A percentile compares a stretch with the other conserved stretches of the same genome.
Evolutionary conservation across 768 basidiomycete species (phyloP).

Genomic region (Lactarius evosmus): DNA sequence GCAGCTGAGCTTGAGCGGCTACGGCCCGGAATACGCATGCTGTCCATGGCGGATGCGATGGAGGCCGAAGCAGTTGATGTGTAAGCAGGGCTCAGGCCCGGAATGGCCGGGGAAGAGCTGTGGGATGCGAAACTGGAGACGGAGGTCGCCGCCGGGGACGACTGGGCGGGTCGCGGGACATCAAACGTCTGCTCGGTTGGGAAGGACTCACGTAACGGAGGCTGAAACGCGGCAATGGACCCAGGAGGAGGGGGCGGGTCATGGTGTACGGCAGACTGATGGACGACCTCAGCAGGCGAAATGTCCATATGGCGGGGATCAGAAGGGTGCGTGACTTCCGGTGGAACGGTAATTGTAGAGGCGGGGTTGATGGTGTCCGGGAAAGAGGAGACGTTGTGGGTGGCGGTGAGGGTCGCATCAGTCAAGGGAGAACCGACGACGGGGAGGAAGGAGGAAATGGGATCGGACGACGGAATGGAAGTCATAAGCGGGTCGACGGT

Average conservation of each 20-base stretch:
- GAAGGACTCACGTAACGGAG: slow-evolving; percentile 19
- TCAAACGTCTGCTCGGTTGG: slow-evolving; percentile 25
- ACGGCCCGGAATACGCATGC: slow-evolving; percentile 28
- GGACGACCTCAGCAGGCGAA: slow-evolving; percentile 25
- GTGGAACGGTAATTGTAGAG: slow-evolving; percentile 26
- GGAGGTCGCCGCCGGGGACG: slow-evolving; percentile 36
- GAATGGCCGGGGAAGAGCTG: slow-evolving; percentile 35
- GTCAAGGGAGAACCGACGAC: slow-evolving; percentile 25
- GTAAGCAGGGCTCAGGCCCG: slow-evolving; percentile 34
- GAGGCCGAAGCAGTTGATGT: slow-evolving; percentile 33
- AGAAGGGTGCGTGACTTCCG: slow-evolving; percentile 27
- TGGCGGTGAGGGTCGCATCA: slow-evolving; percentile 28
- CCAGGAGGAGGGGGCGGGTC: slow-evolving; percentile 18
- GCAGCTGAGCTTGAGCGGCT: slow-evolving; percentile 37
- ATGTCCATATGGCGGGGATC: slow-evolving; percentile 32
- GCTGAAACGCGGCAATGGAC: slow-evolving; percentile 21
- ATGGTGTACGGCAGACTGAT: slow-evolving; percentile 14
- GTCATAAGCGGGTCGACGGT: slow-evolving; percentile 11
- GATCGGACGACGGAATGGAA: slow-evolving; percentile 17
- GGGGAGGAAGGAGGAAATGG: slow-evolving; percentile 23
- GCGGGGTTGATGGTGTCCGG: slow-evolving; percentile 29
- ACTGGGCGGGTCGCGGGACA: slow-evolving; percentile 31
- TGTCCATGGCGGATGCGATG: slow-evolving; percentile 37
- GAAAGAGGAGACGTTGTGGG: slow-evolving; percentile 30
- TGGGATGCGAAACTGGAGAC: slow-evolving; percentile 36